Percentiles rank a stretch among this genome's conserved stretches.
phyloP scores from a whole-genome alignment of 129 eudicot genomes.

The Ambrosia artemisiifolia region DNA sequence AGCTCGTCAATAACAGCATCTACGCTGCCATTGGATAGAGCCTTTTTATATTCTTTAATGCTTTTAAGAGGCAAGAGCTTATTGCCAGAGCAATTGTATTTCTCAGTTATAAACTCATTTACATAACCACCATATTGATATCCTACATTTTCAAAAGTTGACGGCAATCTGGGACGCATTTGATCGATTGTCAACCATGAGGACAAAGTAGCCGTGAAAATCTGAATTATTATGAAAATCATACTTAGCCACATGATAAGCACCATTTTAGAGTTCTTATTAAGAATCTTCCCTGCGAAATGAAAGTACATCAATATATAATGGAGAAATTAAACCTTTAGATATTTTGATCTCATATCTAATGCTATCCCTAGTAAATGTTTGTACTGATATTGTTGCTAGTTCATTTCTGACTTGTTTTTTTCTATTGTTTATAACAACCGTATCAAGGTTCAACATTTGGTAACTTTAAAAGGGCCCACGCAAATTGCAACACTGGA shows the following conservation, averaged over 20 bases:
- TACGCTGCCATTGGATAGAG: too few species aligned
- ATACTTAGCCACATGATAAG: background rate
- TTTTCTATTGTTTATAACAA: too few species aligned
- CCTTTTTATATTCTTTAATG: too few species aligned
- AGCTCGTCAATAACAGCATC: too few species aligned
- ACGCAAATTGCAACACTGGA: too few species aligned
- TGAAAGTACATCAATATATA: background rate
- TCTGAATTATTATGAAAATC: background rate
- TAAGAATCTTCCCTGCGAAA: background rate
- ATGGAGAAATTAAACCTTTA: background rate
- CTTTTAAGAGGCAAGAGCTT: too few species aligned
- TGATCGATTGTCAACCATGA: background rate
- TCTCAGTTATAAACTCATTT: too few species aligned
- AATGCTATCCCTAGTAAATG: background rate
- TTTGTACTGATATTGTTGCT: background rate
- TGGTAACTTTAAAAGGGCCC: background rate
- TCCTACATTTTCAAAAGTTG: background rate
- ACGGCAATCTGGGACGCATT: background rate
- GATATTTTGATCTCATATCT: background rate
- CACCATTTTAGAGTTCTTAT: background rate
- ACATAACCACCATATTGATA: background rate
- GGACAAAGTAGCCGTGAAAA: background rate
- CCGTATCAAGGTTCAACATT: background rate
- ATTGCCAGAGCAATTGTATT: too few species aligned
- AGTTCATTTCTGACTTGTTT: too few species aligned